These are phyloP conservation scores for Pontederia crassipes DNA, from an alignment of 176 grass and related monocot species.

Conservation along the genomic window DNA sequence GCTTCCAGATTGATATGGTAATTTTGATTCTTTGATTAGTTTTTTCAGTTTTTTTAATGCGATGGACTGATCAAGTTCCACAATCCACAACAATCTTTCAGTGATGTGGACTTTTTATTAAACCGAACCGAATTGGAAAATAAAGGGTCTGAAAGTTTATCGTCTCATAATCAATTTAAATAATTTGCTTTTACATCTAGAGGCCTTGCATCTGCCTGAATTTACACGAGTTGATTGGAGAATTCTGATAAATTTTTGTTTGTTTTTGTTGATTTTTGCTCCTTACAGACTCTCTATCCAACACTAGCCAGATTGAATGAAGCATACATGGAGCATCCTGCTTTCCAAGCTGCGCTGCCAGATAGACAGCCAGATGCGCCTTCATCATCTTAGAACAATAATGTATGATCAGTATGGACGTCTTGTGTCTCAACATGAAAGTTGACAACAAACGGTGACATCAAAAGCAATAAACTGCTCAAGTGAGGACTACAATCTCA, in stretches of 20 bases:
- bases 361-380: constrained; percentile 61
- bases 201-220: neutral
- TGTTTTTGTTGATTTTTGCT: neutral
- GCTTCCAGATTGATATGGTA: constrained; percentile 58
- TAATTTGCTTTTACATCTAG: neutral
- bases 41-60: neutral
- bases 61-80: neutral
- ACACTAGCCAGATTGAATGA: constrained; percentile 42
- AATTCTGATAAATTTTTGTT: neutral
- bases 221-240: neutral
- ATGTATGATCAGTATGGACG: too few species aligned
- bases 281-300: constrained; percentile 48
- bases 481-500: too few species aligned
- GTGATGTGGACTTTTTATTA: too few species aligned
- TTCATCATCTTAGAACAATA: constrained; percentile 20
- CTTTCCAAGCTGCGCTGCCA: constrained; percentile 71
- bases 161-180: constrained; percentile 1
- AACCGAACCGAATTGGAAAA: neutral
- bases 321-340: constrained; percentile 49
- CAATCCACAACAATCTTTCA: too few species aligned
- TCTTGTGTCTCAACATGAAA: too few species aligned
- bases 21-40: neutral
- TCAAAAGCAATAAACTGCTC: too few species aligned
- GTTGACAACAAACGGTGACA: too few species aligned
- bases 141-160: neutral